A percentile compares a stretch with the other conserved stretches of the same genome.
Conservation (phyloP, 2,329 filamentous ascomycete species). For the Aureobasidium sp. region DNA sequence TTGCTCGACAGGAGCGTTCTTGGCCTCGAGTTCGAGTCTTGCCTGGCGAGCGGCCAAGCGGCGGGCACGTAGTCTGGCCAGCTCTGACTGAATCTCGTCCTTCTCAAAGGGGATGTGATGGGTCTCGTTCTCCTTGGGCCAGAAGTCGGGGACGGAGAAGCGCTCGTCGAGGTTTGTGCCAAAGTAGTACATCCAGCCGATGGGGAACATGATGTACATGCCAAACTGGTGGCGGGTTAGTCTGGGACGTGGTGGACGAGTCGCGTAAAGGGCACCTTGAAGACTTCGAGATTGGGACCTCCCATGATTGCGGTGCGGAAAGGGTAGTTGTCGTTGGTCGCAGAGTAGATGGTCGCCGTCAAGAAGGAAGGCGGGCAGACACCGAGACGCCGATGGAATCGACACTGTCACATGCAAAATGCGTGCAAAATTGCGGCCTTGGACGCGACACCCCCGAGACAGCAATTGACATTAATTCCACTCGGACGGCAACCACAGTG, state of each 20-base stretch:
- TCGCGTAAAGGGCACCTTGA: conserved; percentile 59
- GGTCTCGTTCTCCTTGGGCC: conserved; percentile 74
- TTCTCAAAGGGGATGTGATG: conserved; percentile 69
- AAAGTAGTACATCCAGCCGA: conserved; percentile 99
- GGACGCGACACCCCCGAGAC: not conserved
- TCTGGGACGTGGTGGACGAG: not conserved
- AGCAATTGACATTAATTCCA: not conserved
- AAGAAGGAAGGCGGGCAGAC: not conserved
- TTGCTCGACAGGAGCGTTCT: not conserved
- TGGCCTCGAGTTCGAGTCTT: conserved; percentile 37
- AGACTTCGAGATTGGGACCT: conserved; percentile 85
- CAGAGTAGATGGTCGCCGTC: too few species aligned
- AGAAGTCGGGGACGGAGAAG: conserved; percentile 86
- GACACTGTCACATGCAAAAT: not conserved
- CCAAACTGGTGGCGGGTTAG: conserved; percentile 62
- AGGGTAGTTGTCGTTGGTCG: too few species aligned
- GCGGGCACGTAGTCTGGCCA: conserved; percentile 59
- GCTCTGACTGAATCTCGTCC: conserved; percentile 77
- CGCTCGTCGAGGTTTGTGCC: conserved; percentile 93
- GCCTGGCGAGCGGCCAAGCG: conserved; percentile 42
- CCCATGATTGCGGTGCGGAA: conserved; percentile 47
- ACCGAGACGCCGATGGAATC: not conserved
- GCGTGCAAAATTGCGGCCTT: not conserved
- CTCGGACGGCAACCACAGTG: not conserved
- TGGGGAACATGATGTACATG: conserved; percentile 98